Conservation (phyloP, 2,329 filamentous ascomycete species). For the Chaetothyriales sp. region DNA sequence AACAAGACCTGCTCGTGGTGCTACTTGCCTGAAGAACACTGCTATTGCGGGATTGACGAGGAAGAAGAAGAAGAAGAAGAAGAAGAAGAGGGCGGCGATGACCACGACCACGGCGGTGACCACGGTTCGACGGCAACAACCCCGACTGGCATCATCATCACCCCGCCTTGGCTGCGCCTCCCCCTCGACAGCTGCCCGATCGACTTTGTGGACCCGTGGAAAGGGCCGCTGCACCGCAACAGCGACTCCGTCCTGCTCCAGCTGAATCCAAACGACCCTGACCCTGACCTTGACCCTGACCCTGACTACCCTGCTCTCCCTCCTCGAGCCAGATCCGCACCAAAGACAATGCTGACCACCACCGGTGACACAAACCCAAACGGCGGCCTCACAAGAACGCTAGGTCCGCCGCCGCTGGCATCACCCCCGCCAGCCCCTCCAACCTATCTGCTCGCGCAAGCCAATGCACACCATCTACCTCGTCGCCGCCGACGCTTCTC, state of each 20-base stretch:
- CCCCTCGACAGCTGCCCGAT: not conserved
- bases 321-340: not conserved
- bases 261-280: not conserved
- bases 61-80: not conserved
- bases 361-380: not conserved
- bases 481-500: not conserved
- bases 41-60: not conserved
- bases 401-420: not conserved
- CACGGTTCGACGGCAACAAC: not conserved
- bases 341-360: not conserved
- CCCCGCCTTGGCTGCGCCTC: not conserved
- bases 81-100: too few species aligned
- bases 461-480: not conserved
- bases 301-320: too few species aligned
- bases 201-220: not conserved
- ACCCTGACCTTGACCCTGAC: too few species aligned
- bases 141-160: not conserved
- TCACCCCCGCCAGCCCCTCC: not conserved
- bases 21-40: not conserved
- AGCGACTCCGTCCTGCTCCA: not conserved
- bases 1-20: not conserved
- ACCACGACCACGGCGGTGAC: too few species aligned
- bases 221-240: not conserved
- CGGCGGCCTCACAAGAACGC: not conserved
- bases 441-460: not conserved